These are phyloP conservation scores for Rosa rugosa DNA, from an alignment of 306 rosid species.

Conservation along the genomic window DNA sequence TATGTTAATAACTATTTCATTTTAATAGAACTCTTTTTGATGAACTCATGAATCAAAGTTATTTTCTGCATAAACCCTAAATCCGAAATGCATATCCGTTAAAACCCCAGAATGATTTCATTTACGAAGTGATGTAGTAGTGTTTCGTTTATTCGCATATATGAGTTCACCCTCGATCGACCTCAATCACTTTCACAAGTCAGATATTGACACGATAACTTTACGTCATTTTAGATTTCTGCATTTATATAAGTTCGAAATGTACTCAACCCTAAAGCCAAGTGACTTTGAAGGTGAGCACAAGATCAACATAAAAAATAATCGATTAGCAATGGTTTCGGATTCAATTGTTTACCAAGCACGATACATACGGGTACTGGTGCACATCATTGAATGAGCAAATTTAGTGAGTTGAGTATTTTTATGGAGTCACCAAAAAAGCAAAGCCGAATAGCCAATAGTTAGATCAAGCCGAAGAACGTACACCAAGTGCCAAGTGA, in stretches of 20 bases:
- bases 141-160: too few species aligned
- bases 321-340: background rate
- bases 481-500: conserved; percentile 11
- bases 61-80: background rate
- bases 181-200: too few species aligned
- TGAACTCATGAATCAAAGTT: background rate
- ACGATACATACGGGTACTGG: background rate
- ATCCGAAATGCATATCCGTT: background rate
- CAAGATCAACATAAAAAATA: background rate
- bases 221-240: too few species aligned
- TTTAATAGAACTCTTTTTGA: background rate
- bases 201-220: background rate
- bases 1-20: background rate
- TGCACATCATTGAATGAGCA: conserved; percentile 9
- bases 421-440: conserved; percentile 6
- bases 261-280: background rate
- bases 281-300: background rate
- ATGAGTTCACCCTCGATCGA: background rate
- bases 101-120: background rate
- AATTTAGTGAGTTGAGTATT: background rate
- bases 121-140: too few species aligned
- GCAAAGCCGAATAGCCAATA: conserved; percentile 16
- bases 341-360: background rate
- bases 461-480: conserved; percentile 12
- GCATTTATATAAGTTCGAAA: too few species aligned